These are phyloP conservation scores for Oryza meridionalis DNA, from an alignment of 176 grass and related monocot genomes.

Conservation along the genomic window DNA sequence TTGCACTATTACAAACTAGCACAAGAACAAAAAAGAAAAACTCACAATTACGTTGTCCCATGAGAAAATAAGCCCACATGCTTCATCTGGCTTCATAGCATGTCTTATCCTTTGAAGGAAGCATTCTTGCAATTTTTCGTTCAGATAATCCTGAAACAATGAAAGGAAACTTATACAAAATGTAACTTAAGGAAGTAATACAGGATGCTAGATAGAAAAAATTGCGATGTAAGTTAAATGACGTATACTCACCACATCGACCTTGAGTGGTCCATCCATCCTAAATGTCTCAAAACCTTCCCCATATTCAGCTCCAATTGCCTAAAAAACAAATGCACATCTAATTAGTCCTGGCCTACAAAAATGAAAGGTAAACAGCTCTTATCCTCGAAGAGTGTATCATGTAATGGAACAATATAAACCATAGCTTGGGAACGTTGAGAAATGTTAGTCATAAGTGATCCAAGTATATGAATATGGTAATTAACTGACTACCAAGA, in stretches of 20 bases:
- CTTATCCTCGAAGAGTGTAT: background rate
- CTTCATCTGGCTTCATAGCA: conserved; percentile 99
- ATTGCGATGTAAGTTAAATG: background rate
- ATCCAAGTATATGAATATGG: background rate
- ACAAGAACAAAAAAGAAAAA: conserved; percentile 19
- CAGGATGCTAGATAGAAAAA: background rate
- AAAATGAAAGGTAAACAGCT: background rate
- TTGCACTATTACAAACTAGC: conserved; percentile 17
- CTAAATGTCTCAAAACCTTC: conserved; percentile 99
- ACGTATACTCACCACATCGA: conserved; percentile 84
- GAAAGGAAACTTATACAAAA: conserved; percentile 21
- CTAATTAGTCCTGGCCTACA: background rate
- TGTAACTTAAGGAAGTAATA: background rate
- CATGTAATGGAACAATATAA: background rate
- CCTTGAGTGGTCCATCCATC: conserved; percentile 88
- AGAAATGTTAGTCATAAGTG: background rate
- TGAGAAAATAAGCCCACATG: conserved; percentile 95
- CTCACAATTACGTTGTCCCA: conserved; percentile 98
- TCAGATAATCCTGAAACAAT: conserved; percentile 80
- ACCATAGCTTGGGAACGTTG: background rate
- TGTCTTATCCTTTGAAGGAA: conserved; percentile 98
- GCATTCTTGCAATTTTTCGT: conserved; percentile 90
- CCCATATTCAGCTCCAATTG: conserved; percentile 94
- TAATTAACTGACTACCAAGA: background rate
- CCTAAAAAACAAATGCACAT: conserved; percentile 45